These are phyloP conservation scores for Lactarius indigo DNA, from an alignment of 768 basidiomycete genomes.

Conservation along the genomic window DNA sequence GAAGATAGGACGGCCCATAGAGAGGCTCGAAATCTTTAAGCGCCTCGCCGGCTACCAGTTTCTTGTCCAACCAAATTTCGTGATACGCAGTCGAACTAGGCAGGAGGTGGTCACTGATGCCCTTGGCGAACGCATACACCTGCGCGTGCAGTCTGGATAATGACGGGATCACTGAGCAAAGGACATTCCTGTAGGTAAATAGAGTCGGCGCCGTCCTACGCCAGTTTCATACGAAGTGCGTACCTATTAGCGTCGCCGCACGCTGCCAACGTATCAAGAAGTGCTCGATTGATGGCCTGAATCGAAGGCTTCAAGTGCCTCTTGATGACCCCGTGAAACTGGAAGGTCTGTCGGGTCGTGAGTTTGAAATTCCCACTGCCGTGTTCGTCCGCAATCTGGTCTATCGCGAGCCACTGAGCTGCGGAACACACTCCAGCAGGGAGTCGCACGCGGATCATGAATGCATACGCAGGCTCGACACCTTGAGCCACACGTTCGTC, in stretches of 20 bases:
- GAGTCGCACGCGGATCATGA: slow-evolving; percentile 98
- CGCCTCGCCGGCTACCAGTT: slow-evolving; percentile 92
- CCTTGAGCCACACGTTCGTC: slow-evolving; percentile 92
- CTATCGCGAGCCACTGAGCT: slow-evolving; percentile 92
- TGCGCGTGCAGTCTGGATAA: slow-evolving; percentile 81
- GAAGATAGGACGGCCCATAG: slow-evolving; percentile 97
- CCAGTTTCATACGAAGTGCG: slow-evolving; percentile 23
- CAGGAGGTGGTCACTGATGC: slow-evolving; percentile 79
- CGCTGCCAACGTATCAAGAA: slow-evolving; percentile 95
- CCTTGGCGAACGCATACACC: slow-evolving; percentile 81
- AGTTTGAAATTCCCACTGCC: slow-evolving; percentile 94
- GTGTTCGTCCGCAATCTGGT: slow-evolving; percentile 94
- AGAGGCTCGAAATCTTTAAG: slow-evolving; percentile 93
- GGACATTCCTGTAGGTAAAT: slow-evolving; percentile 62
- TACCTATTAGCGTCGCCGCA: slow-evolving; percentile 97
- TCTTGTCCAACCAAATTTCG: slow-evolving; percentile 99
- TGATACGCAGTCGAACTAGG: slow-evolving; percentile 93
- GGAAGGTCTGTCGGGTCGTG: slow-evolving; percentile 97
- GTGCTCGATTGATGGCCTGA: slow-evolving; percentile 86
- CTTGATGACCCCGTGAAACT: slow-evolving; percentile 99
- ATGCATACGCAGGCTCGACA: slow-evolving; percentile 91
- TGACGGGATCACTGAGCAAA: slow-evolving; percentile 87
- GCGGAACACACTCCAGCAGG: slow-evolving; percentile 94
- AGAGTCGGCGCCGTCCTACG: slow-evolving; percentile 6
- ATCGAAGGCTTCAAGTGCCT: slow-evolving; percentile 95